Percentiles rank a stretch among this genome's conserved stretches.
Evolutionary conservation across 257 asterid species (phyloP).

Genomic region (Galeopsis tetrahit): DNA sequence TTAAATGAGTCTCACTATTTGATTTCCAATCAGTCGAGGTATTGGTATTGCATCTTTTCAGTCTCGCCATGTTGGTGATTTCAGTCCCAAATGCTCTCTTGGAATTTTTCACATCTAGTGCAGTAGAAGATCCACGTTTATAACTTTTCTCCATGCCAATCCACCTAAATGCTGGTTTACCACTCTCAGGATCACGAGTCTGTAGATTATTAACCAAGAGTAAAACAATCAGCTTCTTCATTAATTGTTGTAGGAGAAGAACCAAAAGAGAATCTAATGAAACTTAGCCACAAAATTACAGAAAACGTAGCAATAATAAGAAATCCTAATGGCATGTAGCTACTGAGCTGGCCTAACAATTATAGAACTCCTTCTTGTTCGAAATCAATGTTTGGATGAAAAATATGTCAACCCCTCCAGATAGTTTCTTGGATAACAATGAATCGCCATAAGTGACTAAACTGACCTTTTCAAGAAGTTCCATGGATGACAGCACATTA

Average conservation of each 20-base stretch:
- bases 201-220: slow-evolving; percentile 13
- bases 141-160: slow-evolving; percentile 41
- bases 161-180: slow-evolving; percentile 79
- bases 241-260: not conserved
- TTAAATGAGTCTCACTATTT: slow-evolving; percentile 23
- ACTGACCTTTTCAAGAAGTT: slow-evolving; percentile 73
- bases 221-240: slow-evolving; percentile 13
- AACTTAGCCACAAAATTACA: slow-evolving; percentile 14
- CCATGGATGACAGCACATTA: slow-evolving; percentile 65
- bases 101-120: slow-evolving; percentile 39
- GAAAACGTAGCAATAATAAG: slow-evolving; percentile 2
- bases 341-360: not conserved
- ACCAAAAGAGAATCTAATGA: not conserved
- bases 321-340: not conserved
- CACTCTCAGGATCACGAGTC: slow-evolving; percentile 59
- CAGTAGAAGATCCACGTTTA: slow-evolving; percentile 34
- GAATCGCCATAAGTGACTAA: slow-evolving; percentile 12
- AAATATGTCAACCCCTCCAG: not conserved
- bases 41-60: slow-evolving; percentile 48
- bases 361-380: not conserved
- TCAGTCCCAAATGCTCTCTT: slow-evolving; percentile 69
- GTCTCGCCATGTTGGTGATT: slow-evolving; percentile 49
- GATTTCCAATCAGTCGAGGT: slow-evolving; percentile 38
- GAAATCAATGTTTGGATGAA: slow-evolving; percentile 7
- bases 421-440: slow-evolving; percentile 13